Percentiles rank a stretch among this genome's conserved stretches.
Conservation (phyloP, 768 basidiomycete species). For the Pleurotus tuoliensis region DNA sequence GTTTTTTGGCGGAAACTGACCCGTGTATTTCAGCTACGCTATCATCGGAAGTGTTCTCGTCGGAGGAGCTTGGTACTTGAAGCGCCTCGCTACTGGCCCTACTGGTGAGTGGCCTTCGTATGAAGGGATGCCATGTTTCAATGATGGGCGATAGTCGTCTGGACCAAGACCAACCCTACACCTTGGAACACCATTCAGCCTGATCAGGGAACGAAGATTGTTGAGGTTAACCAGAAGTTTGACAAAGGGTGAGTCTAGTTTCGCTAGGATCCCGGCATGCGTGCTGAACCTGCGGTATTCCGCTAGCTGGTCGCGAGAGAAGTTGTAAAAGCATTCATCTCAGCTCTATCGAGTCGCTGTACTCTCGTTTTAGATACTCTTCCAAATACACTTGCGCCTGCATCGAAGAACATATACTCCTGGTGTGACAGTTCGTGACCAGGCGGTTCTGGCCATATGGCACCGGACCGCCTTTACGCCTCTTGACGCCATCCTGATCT, state of each 20-base stretch:
- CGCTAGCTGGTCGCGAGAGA: constrained; percentile 71
- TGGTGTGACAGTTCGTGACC: not conserved
- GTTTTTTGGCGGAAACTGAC: too few species aligned
- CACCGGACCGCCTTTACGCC: not conserved
- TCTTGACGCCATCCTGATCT: not conserved
- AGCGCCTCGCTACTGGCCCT: constrained; percentile 60
- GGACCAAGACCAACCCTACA: constrained; percentile 71
- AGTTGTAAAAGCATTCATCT: constrained; percentile 42
- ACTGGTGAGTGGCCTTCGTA: constrained; percentile 32
- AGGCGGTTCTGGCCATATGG: not conserved
- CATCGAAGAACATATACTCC: too few species aligned
- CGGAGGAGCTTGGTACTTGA: constrained; percentile 68
- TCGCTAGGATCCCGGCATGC: constrained; percentile 7
- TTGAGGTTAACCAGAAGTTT: constrained; percentile 69
- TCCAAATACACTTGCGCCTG: too few species aligned
- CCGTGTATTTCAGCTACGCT: constrained; percentile 32
- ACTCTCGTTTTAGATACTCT: too few species aligned
- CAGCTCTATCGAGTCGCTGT: not conserved
- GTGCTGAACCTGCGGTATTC: not conserved
- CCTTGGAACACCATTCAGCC: constrained; percentile 86
- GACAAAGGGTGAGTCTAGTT: constrained; percentile 56
- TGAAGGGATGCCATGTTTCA: too few species aligned
- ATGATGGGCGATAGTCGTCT: constrained; percentile 33
- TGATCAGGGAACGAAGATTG: constrained; percentile 70
- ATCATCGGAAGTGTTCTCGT: constrained; percentile 46